These are phyloP conservation scores for Podospora sp. DNA, from an alignment of 495 filamentous ascomycete species.

Conservation along the genomic window DNA sequence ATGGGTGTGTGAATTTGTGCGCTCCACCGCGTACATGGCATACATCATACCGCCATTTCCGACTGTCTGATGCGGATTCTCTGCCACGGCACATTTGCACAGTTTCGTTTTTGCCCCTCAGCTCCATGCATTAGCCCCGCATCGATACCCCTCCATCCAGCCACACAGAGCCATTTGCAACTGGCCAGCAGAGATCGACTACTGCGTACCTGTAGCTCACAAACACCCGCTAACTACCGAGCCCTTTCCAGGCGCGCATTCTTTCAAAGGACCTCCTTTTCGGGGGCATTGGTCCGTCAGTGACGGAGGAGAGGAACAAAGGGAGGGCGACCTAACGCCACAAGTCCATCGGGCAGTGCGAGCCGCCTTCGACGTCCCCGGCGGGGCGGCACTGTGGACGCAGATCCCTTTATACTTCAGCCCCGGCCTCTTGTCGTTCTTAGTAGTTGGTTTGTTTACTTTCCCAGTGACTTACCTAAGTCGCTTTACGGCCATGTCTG, in stretches of 20 bases:
- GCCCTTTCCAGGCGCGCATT: background rate
- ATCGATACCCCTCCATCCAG: slow-evolving; percentile 27
- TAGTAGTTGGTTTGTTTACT: slow-evolving; percentile 32
- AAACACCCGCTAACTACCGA: slow-evolving; percentile 16
- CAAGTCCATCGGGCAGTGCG: background rate
- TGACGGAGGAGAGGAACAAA: background rate
- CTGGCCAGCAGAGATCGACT: slow-evolving; percentile 18
- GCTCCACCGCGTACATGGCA: background rate
- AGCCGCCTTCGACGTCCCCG: background rate
- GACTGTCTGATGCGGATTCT: background rate
- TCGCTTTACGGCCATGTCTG: slow-evolving; percentile 39
- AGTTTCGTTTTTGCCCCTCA: background rate
- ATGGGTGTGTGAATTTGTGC: background rate
- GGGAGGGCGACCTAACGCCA: background rate
- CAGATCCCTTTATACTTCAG: slow-evolving; percentile 28
- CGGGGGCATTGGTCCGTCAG: background rate
- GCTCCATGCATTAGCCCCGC: slow-evolving; percentile 28
- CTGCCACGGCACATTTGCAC: slow-evolving; percentile 3
- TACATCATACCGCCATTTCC: slow-evolving; percentile 7
- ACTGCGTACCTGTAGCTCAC: slow-evolving; percentile 22
- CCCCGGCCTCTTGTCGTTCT: background rate
- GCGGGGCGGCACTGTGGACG: slow-evolving; percentile 4
- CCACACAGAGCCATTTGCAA: slow-evolving; percentile 15
- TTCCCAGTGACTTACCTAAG: slow-evolving; percentile 19
- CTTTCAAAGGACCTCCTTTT: background rate